Evolutionary conservation across 129 eudicot species (phyloP), one percentile per base, ranked within the genome.

Genomic region (Ambrosia trifida): DNA sequence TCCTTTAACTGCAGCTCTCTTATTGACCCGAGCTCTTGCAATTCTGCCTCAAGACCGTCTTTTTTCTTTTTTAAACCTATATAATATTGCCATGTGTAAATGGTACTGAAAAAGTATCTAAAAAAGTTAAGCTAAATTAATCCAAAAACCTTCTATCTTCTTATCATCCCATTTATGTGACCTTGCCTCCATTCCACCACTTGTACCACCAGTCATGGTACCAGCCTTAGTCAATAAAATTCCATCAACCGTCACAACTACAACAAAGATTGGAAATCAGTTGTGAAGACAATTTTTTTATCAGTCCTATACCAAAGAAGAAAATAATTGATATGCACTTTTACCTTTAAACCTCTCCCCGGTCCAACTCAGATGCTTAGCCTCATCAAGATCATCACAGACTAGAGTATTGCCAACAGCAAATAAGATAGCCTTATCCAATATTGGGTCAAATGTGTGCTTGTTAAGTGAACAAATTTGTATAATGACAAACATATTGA

Each of bases 171-270:
- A 95, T 79, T 95, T 95, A 75, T 90, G 95, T 32, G 97, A 88
- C 56, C 97, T 82, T 28, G 99, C 99, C 79, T 95, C 99, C 97
- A 95, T 95, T 41, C 99, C 99, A 20, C 97, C 96, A 84, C 96
- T 95, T 59, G 99, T 90, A 64, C 99, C 99, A 68, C 99, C 99
- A 80, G 99, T 95, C 97, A 95, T 95, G 74, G 99, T 95, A 43
- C 99, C 99, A 75, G 99, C 82, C 75, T 95, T 95, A 16, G 99
- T 90, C 78, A 95, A 81, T 70, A 95, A 76, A 44, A 82, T 90
- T 52, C 99, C 99, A 79, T 95, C 96, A 75, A 85, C 85, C 50
- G 99, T 95, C 78, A 95, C 99, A 79, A 95, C 99, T 95, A 84
- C 82, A 81, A 80, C 63, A 66, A 73, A 73, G 35, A 76, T 45